A percentile compares a stretch with the other conserved stretches of the same genome.
Conservation (phyloP, 371 early-diverging fungal species). For the Mortierella sp. region DNA sequence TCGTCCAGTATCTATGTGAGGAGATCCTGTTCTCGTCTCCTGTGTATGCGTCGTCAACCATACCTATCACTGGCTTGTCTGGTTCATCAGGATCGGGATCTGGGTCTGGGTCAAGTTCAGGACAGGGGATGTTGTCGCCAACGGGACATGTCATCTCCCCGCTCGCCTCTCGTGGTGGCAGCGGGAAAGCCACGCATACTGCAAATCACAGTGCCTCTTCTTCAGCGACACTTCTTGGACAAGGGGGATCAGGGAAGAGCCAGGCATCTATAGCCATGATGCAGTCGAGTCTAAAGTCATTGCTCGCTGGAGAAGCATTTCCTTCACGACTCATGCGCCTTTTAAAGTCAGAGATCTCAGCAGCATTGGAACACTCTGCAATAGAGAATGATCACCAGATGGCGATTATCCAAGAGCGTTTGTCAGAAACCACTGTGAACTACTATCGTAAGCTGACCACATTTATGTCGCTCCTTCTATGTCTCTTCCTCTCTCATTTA, state of each 20-base stretch:
- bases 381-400: constrained; percentile 44
- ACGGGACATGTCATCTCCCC: constrained; percentile 34
- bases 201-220: not conserved
- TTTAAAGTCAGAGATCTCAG: constrained; percentile 33
- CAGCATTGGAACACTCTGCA: constrained; percentile 29
- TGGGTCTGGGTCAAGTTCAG: not conserved
- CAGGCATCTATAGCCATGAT: constrained; percentile 28
- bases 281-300: constrained; percentile 38
- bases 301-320: constrained; percentile 48
- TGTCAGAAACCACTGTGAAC: constrained; percentile 23
- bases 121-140: constrained; percentile 29
- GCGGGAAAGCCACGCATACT: constrained; percentile 8
- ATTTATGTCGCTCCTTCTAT: too few species aligned
- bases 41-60: not conserved
- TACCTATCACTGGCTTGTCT: not conserved
- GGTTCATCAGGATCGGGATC: constrained; percentile 5
- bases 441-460: constrained; percentile 42
- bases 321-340: constrained; percentile 37
- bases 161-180: constrained; percentile 23
- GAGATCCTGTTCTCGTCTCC: constrained; percentile 46
- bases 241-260: constrained; percentile 11
- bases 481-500: not conserved
- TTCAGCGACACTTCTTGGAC: not conserved
- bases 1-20: constrained; percentile 51
- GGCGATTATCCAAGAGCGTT: constrained; percentile 30